Conservation (phyloP, 139 green algal genomes). For the Chlamydomonas schloesseri region DNA sequence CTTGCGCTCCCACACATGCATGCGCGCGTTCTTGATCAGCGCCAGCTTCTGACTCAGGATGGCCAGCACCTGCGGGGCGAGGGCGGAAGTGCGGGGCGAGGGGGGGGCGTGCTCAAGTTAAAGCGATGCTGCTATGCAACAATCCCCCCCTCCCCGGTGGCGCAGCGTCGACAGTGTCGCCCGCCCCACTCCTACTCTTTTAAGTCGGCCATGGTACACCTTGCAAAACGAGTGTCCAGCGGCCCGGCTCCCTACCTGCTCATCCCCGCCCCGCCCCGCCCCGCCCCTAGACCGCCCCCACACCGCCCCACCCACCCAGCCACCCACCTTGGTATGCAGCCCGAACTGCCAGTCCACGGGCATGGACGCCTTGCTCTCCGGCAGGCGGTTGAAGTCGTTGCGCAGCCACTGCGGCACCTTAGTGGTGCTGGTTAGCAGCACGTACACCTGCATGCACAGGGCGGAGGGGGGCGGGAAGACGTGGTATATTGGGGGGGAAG, state of each 20-base stretch:
- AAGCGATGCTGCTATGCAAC: no score
- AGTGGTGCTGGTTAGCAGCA: background rate
- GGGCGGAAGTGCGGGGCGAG: no score
- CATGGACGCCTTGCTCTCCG: background rate
- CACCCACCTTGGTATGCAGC: background rate
- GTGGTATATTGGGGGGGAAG: background rate
- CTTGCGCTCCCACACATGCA: background rate
- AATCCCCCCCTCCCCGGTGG: no score
- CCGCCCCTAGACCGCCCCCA: no score
- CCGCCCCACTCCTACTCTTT: no score
- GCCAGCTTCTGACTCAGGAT: constrained; percentile 1
- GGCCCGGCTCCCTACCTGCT: no score
- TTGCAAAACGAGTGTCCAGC: no score
- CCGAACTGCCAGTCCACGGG: background rate
- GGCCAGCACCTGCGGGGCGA: background rate
- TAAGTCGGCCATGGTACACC: no score
- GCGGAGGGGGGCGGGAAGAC: background rate
- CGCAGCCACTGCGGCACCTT: constrained; percentile 13
- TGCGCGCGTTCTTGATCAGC: background rate
- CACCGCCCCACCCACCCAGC: no score
- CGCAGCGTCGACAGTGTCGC: no score
- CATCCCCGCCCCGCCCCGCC: no score
- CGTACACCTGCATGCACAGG: background rate
- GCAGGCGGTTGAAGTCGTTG: constrained; percentile 2
- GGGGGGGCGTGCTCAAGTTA: no score